Evolutionary conservation across 768 basidiomycete species (phyloP).

Genomic region (Suillus spraguei): DNA sequence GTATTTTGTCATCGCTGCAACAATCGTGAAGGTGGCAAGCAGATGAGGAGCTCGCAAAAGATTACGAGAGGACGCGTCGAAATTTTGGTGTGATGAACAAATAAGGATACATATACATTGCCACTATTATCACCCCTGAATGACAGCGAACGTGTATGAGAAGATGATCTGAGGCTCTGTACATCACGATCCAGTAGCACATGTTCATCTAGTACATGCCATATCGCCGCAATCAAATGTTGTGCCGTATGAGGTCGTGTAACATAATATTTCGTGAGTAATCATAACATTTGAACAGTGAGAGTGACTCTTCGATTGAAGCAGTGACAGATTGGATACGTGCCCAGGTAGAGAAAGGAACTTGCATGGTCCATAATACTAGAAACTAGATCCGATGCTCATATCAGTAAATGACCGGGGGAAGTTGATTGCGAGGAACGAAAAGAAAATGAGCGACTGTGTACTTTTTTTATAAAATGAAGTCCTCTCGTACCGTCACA

Average conservation of each 20-base stretch:
- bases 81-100: conserved; percentile 15
- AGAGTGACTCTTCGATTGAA: background rate
- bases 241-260: conserved; percentile 58
- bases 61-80: conserved; percentile 18
- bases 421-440: background rate
- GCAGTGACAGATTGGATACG: no score
- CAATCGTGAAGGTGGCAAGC: conserved; percentile 15
- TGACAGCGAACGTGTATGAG: background rate
- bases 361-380: no score
- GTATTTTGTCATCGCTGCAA: conserved; percentile 81
- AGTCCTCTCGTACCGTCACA: background rate
- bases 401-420: background rate
- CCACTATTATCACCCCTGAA: conserved; percentile 10
- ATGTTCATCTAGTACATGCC: background rate
- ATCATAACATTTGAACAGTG: background rate
- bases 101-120: conserved; percentile 10
- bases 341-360: background rate
- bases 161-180: background rate
- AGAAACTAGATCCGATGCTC: background rate
- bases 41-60: conserved; percentile 15
- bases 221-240: conserved; percentile 47
- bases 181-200: no score
- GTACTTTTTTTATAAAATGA: background rate
- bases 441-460: background rate
- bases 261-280: background rate